Base-by-base conservation (phyloP, 2,329 filamentous ascomycete species). In the Byssochlamys sp. region DNA sequence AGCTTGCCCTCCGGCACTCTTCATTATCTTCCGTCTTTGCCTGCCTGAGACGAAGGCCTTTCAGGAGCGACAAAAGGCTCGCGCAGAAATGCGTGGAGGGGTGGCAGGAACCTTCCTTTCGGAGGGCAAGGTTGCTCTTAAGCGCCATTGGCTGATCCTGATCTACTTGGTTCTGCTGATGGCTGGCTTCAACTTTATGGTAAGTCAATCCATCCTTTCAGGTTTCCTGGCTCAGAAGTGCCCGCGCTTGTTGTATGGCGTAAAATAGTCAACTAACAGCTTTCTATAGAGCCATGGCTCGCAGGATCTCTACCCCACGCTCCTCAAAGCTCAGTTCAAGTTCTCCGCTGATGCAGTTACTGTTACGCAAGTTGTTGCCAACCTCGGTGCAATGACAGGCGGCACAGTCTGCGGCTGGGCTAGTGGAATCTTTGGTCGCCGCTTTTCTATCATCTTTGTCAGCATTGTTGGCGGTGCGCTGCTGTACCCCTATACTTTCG, bases 151-250 rank as follows among this genome's bases (percentile, higher is more conserved):
- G 91, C 62, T 90, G 12, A 73, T 95, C 2, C 78, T 96, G 57
- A 77, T 85, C 35, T 96, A 96, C 73, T 78, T 95, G 58, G 89
- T 95, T 5, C 77, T 95, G 24, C 78, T 95, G 45, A 95, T 95
- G 89, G 87, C 89, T 1, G 90, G 90, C 3, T 94, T 95, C 78
- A 95, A 95, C 75, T 95, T 94, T 69, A 91, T 94, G 88, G 75
- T 78, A 63, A 58, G 68, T 62, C 54, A 12, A 28, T 49, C 6
- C 10, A 50, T 52, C 11, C 27, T 26, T 10, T 14, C 51, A 2
- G 7, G 11, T 5, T 45, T 9, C 45, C 54, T 12, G 28, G 31
- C 12, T 48, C 6, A 19, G 25, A 55, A 31, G 9, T 31, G n/a
- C 11, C n/a, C 54, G 10, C 3, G 33, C 29, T 28, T 1, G 11